Base-by-base conservation (phyloP, 2,329 filamentous ascomycete species). In the Neoscytalidium dimidiatum region DNA sequence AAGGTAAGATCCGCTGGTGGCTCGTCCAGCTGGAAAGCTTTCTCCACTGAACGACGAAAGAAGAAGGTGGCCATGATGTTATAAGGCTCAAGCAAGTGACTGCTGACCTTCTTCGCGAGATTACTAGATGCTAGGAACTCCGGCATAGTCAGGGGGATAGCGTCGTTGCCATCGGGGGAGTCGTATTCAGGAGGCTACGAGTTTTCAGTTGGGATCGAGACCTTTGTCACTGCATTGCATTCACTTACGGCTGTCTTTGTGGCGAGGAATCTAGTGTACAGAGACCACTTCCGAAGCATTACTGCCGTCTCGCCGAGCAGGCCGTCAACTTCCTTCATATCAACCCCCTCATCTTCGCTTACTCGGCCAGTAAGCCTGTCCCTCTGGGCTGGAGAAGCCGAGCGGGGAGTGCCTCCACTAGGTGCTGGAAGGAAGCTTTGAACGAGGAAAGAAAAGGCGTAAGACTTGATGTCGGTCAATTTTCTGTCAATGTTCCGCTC, bases 11-110 rank as follows among this genome's bases (percentile, higher is more conserved):
- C 92, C 0, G 84, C 80, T 0, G 95, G 95, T 21, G 89, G 86
- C 76, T 99, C 96, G 74, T 99, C 95, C 51, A 99, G 83, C 76
- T 99, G 94, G 77, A 99, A 99, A 0, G 95, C 93, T 77, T 97
- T 98, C 74, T 99, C 95, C 2, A 99, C 94, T 0, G 94, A 97
- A 56, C 95, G 87, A 6, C 96, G 90, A 81, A 97, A 94, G 86
- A 97, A 98, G 81, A 99, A 99, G 1, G 90, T 95, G 2, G 92
- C 93, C 90, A 99, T 94, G 66, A 86, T 81, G 73, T 96, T 96
- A 81, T 97, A 98, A 0, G 95, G 92, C 1, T 86, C 85, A 11
- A 89, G 84, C 1, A 99, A 85, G 66, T 89, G 90, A 60, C 87
- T 86, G 0, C 86, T 84, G 3, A 97, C 85, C 75, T 98, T 98